Percentiles rank a stretch among this genome's conserved stretches.
phyloP scores from a whole-genome alignment of 768 basidiomycete species.

The Pluteus cervinus region DNA sequence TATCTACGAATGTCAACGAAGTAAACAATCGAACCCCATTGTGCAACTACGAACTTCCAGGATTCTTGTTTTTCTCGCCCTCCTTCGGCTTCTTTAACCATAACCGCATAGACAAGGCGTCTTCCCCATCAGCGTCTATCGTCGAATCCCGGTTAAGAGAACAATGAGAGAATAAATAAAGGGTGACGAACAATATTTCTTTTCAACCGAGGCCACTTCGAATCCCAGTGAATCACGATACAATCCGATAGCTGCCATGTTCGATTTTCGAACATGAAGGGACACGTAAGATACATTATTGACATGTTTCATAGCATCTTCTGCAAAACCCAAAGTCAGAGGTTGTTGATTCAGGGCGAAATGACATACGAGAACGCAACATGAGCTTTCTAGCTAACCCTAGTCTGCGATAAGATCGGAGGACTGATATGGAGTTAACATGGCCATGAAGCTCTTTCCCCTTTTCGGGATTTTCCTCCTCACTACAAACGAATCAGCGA shows the following conservation, averaged over 20 bases:
- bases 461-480: conserved; percentile 42
- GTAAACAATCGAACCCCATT: too few relatives aligned
- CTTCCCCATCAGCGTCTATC: conserved; percentile 85
- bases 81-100: too few relatives aligned
- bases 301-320: conserved; percentile 87
- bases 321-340: conserved; percentile 30
- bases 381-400: conserved; percentile 93
- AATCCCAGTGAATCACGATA: conserved; percentile 92
- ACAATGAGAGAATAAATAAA: neutral
- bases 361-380: conserved; percentile 78
- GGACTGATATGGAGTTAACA: conserved; percentile 94
- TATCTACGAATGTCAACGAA: too few relatives aligned
- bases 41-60: too few relatives aligned
- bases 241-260: conserved; percentile 82
- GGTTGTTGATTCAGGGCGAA: neutral
- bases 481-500: conserved; percentile 16
- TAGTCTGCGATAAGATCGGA: conserved; percentile 84
- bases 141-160: conserved; percentile 4
- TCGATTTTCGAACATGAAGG: conserved; percentile 92
- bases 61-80: too few relatives aligned
- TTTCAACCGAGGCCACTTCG: conserved; percentile 77
- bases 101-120: conserved; percentile 80
- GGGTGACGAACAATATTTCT: conserved; percentile 75
- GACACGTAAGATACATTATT: conserved; percentile 83
- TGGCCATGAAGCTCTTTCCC: conserved; percentile 74